Percentiles rank a stretch among this genome's conserved stretches.
These are phyloP conservation scores for Hypocreales sp. DNA, from an alignment of 2,329 filamentous ascomycete genomes.

Conservation along the genomic window DNA sequence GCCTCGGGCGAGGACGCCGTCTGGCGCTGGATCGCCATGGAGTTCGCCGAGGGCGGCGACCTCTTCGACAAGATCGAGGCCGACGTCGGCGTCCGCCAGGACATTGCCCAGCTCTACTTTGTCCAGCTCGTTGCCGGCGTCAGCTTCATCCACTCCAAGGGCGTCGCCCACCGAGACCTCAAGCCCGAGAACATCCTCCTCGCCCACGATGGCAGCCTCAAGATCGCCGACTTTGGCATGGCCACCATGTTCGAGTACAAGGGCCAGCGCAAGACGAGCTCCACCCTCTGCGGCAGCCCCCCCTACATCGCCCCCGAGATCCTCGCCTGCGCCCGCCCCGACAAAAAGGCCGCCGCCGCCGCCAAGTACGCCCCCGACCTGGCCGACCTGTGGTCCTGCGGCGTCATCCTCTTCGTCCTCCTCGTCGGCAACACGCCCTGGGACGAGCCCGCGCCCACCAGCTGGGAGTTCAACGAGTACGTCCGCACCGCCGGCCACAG, in stretches of 20 bases:
- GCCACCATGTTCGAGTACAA: slow-evolving; percentile 88
- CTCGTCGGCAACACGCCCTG: slow-evolving; percentile 94
- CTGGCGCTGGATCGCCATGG: slow-evolving; percentile 98
- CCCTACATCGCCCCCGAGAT: slow-evolving; percentile 98
- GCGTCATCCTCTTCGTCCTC: slow-evolving; percentile 92
- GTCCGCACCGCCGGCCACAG: slow-evolving; percentile 64
- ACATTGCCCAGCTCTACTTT: slow-evolving; percentile 95
- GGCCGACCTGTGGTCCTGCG: slow-evolving; percentile 93
- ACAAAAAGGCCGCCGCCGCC: slow-evolving; percentile 31
- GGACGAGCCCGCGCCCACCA: slow-evolving; percentile 77
- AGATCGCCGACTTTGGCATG: slow-evolving; percentile 93
- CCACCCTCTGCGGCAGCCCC: slow-evolving; percentile 86
- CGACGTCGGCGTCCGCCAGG: slow-evolving; percentile 83
- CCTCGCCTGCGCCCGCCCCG: slow-evolving; percentile 32
- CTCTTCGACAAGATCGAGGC: slow-evolving; percentile 99
- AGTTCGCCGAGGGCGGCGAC: slow-evolving; percentile 87
- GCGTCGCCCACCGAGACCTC: slow-evolving; percentile 81
- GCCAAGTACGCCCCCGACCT: slow-evolving; percentile 59
- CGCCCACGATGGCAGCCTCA: slow-evolving; percentile 70
- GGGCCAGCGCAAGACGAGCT: slow-evolving; percentile 65
- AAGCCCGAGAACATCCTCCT: slow-evolving; percentile 94
- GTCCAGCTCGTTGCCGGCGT: slow-evolving; percentile 80
- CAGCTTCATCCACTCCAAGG: slow-evolving; percentile 90
- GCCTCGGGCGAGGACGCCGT: slow-evolving; percentile 68
- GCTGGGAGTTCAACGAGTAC: slow-evolving; percentile 88